Evolutionary conservation across 805 yeast genomes (phyloP).

Genomic region (Lipomyces spencermartinsiae): DNA sequence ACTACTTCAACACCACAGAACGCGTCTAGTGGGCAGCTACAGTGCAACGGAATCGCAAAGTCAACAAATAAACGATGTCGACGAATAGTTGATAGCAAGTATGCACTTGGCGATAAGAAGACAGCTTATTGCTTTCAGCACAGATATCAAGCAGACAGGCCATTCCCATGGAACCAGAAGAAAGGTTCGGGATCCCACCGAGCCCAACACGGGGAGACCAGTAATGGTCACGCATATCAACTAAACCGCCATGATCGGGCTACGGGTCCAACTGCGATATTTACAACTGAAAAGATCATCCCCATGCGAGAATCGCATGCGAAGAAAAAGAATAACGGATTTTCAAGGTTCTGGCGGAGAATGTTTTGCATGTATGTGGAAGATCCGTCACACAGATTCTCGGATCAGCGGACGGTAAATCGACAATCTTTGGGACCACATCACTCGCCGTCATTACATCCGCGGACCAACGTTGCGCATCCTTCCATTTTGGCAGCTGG

Average conservation of each 20-base stretch:
- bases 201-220: not conserved
- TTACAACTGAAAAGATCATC: not conserved
- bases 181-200: not conserved
- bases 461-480: not conserved
- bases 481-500: too few relatives aligned
- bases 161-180: not conserved
- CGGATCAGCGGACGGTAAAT: not conserved
- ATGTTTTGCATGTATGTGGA: conserved; percentile 11
- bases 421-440: not conserved
- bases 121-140: conserved; percentile 20
- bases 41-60: conserved; percentile 25
- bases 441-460: not conserved
- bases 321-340: not conserved
- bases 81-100: not conserved
- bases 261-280: not conserved
- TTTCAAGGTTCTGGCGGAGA: conserved; percentile 4
- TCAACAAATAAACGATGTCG: conserved; percentile 24
- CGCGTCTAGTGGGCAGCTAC: conserved; percentile 1
- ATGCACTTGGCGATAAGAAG: not conserved
- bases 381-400: not conserved
- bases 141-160: not conserved
- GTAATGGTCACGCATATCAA: not conserved
- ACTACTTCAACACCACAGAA: too few relatives aligned
- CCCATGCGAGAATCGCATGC: not conserved
- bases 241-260: not conserved